Evolutionary conservation across 768 basidiomycete species (phyloP).

Genomic region (Calocybe indica): DNA sequence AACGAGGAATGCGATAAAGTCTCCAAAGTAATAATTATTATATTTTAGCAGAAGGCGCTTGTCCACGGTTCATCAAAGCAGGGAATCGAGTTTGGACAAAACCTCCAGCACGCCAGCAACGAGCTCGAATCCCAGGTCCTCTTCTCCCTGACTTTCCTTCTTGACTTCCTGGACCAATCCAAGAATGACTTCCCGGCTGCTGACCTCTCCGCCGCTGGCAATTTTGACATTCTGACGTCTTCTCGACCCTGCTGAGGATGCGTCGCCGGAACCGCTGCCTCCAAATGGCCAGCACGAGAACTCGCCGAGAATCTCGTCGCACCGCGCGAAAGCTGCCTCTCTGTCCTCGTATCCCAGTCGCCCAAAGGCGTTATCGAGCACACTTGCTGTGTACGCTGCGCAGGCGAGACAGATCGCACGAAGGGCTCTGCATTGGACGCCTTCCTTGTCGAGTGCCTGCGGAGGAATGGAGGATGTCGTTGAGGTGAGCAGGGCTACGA

Average conservation of each 20-base stretch:
- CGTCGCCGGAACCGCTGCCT: conserved; percentile 10
- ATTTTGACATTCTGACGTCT: conserved; percentile 39
- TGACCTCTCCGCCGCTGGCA: conserved; percentile 47
- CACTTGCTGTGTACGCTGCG: conserved; percentile 90
- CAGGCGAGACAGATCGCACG: conserved; percentile 85
- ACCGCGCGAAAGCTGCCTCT: conserved; percentile 88
- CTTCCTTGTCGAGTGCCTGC: conserved; percentile 68
- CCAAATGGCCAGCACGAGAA: conserved; percentile 90
- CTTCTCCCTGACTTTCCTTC: conserved; percentile 63
- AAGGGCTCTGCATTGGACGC: conserved; percentile 71
- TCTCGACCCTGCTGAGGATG: conserved; percentile 22
- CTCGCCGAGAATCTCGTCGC: conserved; percentile 91
- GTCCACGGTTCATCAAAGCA: conserved; percentile 39
- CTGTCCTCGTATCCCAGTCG: conserved; percentile 88
- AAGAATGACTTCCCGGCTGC: conserved; percentile 60
- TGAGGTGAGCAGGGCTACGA: conserved; percentile 73
- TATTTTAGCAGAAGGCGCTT: conserved; percentile 3
- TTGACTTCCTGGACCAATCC: conserved; percentile 71
- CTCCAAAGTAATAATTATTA: conserved; percentile 1
- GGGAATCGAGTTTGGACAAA: conserved; percentile 84
- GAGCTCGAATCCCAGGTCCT: conserved; percentile 86
- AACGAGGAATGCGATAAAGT: not conserved
- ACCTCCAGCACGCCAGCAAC: conserved; percentile 92
- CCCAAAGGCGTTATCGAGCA: conserved; percentile 91
- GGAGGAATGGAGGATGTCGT: conserved; percentile 78